Evolutionary conservation across 768 basidiomycete species (phyloP).

Genomic region (Russula vinacea): DNA sequence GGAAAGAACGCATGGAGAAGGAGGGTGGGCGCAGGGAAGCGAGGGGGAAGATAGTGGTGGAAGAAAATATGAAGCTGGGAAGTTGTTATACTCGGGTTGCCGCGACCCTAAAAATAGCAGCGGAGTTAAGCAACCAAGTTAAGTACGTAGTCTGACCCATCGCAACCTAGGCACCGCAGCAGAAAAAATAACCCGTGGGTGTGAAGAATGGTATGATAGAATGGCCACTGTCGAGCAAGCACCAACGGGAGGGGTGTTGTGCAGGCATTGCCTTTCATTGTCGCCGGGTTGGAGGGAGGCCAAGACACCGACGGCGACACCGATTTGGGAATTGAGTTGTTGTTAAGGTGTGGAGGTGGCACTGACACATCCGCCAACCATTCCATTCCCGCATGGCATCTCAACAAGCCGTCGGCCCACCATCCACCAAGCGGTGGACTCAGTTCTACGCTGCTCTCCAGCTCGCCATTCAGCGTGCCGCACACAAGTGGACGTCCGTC

Average conservation of each 20-base stretch:
- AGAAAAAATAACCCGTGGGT: too few relatives aligned
- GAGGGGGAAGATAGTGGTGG: neutral
- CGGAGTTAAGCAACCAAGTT: neutral
- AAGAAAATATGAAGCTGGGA: neutral
- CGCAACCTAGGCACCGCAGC: too few relatives aligned
- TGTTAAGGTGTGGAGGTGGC: too few relatives aligned
- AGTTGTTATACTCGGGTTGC: neutral
- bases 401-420: constrained; percentile 19
- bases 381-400: constrained; percentile 31
- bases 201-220: too few relatives aligned
- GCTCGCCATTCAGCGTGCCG: constrained; percentile 50
- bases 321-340: too few relatives aligned
- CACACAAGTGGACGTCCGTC: constrained; percentile 55
- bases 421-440: constrained; percentile 46
- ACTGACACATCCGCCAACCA: too few relatives aligned
- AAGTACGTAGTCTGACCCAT: too few relatives aligned
- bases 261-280: too few relatives aligned
- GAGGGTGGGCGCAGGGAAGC: neutral
- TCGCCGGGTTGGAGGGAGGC: too few relatives aligned
- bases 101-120: neutral
- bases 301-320: too few relatives aligned
- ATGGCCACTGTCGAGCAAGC: too few relatives aligned
- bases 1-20: neutral
- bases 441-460: constrained; percentile 52
- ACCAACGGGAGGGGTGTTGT: too few relatives aligned